Evolutionary conservation across 2,329 filamentous ascomycete species (phyloP).

Genomic region (Xylaria sp.): DNA sequence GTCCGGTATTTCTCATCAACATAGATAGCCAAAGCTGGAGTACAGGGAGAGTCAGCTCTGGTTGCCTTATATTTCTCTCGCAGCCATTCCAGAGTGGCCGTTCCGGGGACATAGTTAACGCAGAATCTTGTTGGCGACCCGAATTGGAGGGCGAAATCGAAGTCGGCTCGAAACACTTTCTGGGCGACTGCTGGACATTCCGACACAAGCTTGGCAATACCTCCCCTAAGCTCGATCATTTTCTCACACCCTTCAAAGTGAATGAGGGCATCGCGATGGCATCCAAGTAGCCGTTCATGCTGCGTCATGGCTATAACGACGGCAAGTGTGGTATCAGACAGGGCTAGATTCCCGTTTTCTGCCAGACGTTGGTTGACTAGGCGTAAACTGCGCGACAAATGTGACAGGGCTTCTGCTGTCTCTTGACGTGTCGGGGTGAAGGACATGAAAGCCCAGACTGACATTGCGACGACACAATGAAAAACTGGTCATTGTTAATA

Average conservation of each 20-base stretch:
- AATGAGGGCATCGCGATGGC: slow-evolving; percentile 42
- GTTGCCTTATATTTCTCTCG: neutral
- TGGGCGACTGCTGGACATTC: slow-evolving; percentile 39
- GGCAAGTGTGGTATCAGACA: slow-evolving; percentile 47
- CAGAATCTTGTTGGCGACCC: slow-evolving; percentile 39
- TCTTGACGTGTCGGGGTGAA: slow-evolving; percentile 24
- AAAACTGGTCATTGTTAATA: slow-evolving; percentile 38
- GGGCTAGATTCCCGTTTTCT: slow-evolving; percentile 33
- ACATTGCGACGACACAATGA: slow-evolving; percentile 47
- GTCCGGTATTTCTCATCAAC: slow-evolving; percentile 19
- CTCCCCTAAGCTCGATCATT: slow-evolving; percentile 50
- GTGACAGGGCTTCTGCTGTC: slow-evolving; percentile 39
- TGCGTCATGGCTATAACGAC: slow-evolving; percentile 47
- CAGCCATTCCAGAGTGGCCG: slow-evolving; percentile 18
- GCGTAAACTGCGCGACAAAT: slow-evolving; percentile 45
- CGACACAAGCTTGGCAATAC: slow-evolving; percentile 39
- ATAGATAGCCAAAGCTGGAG: slow-evolving; percentile 3
- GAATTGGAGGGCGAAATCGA: slow-evolving; percentile 44
- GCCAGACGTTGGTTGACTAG: slow-evolving; percentile 47
- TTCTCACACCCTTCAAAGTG: slow-evolving; percentile 49
- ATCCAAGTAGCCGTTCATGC: slow-evolving; percentile 42
- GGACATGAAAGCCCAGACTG: slow-evolving; percentile 20
- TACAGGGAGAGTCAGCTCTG: neutral
- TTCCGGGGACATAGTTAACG: slow-evolving; percentile 20
- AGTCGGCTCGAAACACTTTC: slow-evolving; percentile 44